Base-by-base conservation (phyloP, 2,329 filamentous ascomycete species). In the Fusarium virguliforme region DNA sequence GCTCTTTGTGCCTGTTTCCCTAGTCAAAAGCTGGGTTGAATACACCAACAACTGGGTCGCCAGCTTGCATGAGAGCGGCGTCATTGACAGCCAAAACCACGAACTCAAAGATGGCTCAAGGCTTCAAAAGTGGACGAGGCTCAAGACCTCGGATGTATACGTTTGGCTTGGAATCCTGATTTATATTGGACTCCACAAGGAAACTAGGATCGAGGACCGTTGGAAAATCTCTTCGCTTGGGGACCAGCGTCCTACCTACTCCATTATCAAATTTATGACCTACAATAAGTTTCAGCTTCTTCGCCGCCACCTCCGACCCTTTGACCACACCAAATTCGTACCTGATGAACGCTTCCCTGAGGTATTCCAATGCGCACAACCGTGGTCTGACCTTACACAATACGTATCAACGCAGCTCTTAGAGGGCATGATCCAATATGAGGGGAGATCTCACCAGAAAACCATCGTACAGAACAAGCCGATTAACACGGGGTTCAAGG, bases 181-280 rank as follows among this genome's bases (percentile, higher is more conserved):
- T 51, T 58, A 66, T 46, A 57, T 66, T 54, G 43, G 59, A 38
- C 59, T 66, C 43, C 26, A 66, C 37, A 51, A 40, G 4, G 18
- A 59, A 60, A 41, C 12, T 10, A 26, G 4, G 3, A 46, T 63
- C n/a, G 8, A 41, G 6, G 24, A 38, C 60, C 43, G 58, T 53
- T 63, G 35, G 60, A 18, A 32, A 30, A 43, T 37, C 26, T 37
- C 28, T 46, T 15, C 35, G 18, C 34, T 13, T 4, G 22, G 18
- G 34, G 4, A 46, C 26, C 35, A 43, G 37, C 3, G 15, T 12
- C 18, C n/a, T 37, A 37, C 18, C 2, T 48, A 62, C 51, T 37
- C 38, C 37, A 62, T 62, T 37, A 48, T 55, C 35, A 46, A 55
- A 10, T 55, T 15, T 46, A 55, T 62, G 55, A 18, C 30, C 22